phyloP scores from a whole-genome alignment of 2,329 filamentous ascomycete species.

The Ophiostoma sp. region DNA sequence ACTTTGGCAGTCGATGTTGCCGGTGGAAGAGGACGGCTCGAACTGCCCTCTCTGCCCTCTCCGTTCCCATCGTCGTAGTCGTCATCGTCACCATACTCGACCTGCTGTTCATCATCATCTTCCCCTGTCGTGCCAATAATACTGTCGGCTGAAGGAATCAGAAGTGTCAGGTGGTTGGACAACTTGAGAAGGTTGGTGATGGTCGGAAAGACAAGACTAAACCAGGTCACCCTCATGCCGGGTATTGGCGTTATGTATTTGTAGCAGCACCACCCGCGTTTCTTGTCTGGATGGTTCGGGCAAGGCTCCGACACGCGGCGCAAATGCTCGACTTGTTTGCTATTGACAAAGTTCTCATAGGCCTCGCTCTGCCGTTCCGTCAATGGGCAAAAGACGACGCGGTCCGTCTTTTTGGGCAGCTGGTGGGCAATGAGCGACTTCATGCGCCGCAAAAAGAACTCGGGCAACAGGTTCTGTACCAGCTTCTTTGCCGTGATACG shows the following conservation, averaged over 20 bases:
- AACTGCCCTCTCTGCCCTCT: neutral
- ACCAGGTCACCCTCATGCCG: constrained; percentile 51
- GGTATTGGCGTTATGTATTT: constrained; percentile 48
- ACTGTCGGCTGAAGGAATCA: constrained; percentile 70
- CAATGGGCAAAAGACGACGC: constrained; percentile 91
- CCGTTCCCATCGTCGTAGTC: neutral
- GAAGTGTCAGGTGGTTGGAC: constrained; percentile 85
- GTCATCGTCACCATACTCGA: neutral
- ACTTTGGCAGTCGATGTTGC: neutral
- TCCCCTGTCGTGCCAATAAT: constrained; percentile 36
- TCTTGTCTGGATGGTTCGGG: constrained; percentile 66
- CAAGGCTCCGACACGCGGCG: constrained; percentile 68
- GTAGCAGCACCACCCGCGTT: constrained; percentile 80
- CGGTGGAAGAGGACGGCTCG: neutral
- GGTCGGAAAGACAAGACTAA: constrained; percentile 77
- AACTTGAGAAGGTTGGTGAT: constrained; percentile 84
- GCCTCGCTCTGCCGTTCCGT: constrained; percentile 78
- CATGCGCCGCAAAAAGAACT: constrained; percentile 88
- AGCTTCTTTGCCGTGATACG: constrained; percentile 81
- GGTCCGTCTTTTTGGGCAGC: constrained; percentile 89
- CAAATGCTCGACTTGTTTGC: constrained; percentile 68
- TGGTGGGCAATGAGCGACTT: constrained; percentile 91
- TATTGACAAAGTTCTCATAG: constrained; percentile 79
- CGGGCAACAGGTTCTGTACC: constrained; percentile 81
- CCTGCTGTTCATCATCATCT: neutral